Evolutionary conservation across 441 rosid genomes (phyloP).

Genomic region (Gossypium davidsonii): DNA sequence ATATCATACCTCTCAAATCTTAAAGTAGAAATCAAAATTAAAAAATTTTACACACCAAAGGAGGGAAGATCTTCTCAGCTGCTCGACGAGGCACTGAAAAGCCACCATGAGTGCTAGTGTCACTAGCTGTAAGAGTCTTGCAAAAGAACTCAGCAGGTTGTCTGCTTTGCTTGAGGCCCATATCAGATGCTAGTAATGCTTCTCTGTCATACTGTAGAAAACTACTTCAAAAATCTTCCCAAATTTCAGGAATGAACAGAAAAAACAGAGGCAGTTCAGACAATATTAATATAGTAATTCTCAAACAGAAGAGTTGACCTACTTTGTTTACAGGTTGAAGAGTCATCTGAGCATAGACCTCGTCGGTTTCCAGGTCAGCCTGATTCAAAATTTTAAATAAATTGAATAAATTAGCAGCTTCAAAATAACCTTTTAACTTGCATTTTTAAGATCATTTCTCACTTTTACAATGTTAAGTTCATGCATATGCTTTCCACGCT

Average conservation of each 20-base stretch:
- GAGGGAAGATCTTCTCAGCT: conserved; percentile 90
- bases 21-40: background rate
- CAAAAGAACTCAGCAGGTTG: conserved; percentile 91
- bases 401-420: conserved; percentile 5
- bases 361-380: conserved; percentile 92
- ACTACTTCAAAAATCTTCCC: conserved; percentile 9
- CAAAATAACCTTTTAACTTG: background rate
- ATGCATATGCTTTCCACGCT: background rate
- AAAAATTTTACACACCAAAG: conserved; percentile 46
- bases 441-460: background rate
- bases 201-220: conserved; percentile 71
- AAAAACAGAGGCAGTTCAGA: background rate
- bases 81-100: conserved; percentile 94
- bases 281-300: background rate
- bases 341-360: conserved; percentile 95
- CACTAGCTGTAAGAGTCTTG: conserved; percentile 91
- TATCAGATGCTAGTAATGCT: conserved; percentile 69
- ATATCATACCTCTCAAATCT: conserved; percentile 3
- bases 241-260: conserved; percentile 4
- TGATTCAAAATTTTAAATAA: conserved; percentile 28
- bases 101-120: conserved; percentile 97
- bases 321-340: conserved; percentile 87
- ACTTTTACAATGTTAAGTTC: background rate
- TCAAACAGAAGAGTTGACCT: conserved; percentile 35
- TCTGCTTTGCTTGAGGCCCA: conserved; percentile 70